Base-by-base conservation (phyloP, 2,329 filamentous ascomycete species). In the Alternaria angustiovoidea region DNA sequence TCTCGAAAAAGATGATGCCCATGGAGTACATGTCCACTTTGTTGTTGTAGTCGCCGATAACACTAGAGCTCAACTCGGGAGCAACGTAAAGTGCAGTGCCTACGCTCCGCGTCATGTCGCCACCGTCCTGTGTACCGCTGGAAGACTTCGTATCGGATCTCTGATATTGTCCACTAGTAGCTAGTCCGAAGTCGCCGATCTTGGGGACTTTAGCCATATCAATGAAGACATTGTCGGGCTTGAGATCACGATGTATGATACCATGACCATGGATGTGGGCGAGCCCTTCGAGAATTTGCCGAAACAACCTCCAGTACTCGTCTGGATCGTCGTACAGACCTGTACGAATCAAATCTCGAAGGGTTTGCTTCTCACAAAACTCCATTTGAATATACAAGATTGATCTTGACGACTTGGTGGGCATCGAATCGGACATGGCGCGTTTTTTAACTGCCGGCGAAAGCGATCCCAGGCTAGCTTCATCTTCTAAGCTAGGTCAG, bases 11-110 rank as follows among this genome's bases (percentile, higher is more conserved):
- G 58, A 99, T 98, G 64, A 99, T 91, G 0, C 95, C 95, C 42
- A 99, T 84, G 0, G 94, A 97, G 75, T 95, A 99, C 94, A 99
- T 98, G 86, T 99, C 95, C 1, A 98, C 94, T 78, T 97, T 98
- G 58, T 92, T 89, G 61, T 92, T 96, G 76, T 98, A 98, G 62
- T 89, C 89, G 4, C 90, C 91, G 32, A 86, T 86, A 6, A 89
- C 89, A 6, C 86, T 86, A 1, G 92, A 93, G 61, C 91, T 89
- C 57, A 99, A 87, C 78, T 99, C 95, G 0, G 95, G 95, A 0
- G 95, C 95, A 57, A 96, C 91, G 72, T 99, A 99, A 58, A 95
- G 91, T 0, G 92, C 90, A 14, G 95, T 99, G 4, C 88, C 88
- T 47, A 91, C 81, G 67, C 87, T 88, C 52, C 85, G 83, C 6